phyloP scores from a whole-genome alignment of 202 grass and related monocot species.

The Carex arenaria region DNA sequence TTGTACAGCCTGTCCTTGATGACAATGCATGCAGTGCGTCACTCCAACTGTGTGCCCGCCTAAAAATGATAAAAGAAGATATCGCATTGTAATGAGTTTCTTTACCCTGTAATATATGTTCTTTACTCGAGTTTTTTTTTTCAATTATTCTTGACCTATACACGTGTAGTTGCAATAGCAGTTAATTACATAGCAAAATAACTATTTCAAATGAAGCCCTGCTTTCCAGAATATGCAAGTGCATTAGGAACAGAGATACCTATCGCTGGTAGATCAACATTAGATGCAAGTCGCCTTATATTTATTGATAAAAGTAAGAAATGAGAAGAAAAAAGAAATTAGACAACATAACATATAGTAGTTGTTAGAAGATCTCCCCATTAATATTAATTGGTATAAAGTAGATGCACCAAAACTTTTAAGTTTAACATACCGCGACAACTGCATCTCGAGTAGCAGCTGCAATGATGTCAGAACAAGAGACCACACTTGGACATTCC shows the following conservation, averaged over 20 bases:
- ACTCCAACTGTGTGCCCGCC: conserved; percentile 37
- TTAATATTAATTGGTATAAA: neutral
- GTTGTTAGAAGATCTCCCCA: neutral
- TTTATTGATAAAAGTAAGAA: neutral
- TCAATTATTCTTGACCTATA: too few species aligned
- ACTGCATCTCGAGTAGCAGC: conserved; percentile 55
- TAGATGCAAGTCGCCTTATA: conserved; percentile 27
- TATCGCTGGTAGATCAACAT: conserved; percentile 30
- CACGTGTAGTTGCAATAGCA: too few species aligned
- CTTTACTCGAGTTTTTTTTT: neutral
- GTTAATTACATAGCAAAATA: conserved; percentile 28
- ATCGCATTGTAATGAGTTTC: neutral
- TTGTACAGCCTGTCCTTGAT: conserved; percentile 28
- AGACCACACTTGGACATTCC: conserved; percentile 49
- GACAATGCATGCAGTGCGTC: conserved; percentile 22
- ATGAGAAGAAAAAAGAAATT: too few species aligned
- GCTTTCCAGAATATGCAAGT: conserved; percentile 18
- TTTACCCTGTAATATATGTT: neutral
- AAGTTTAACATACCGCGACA: conserved; percentile 9
- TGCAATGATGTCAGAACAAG: conserved; percentile 60
- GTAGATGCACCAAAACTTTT: neutral
- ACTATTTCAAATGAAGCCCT: conserved; percentile 37
- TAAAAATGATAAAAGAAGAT: neutral
- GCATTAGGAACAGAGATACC: conserved; percentile 20
- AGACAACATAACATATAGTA: neutral